Base-by-base conservation (phyloP, 2,329 filamentous ascomycete species). In the Microcyclospora pomicola region DNA sequence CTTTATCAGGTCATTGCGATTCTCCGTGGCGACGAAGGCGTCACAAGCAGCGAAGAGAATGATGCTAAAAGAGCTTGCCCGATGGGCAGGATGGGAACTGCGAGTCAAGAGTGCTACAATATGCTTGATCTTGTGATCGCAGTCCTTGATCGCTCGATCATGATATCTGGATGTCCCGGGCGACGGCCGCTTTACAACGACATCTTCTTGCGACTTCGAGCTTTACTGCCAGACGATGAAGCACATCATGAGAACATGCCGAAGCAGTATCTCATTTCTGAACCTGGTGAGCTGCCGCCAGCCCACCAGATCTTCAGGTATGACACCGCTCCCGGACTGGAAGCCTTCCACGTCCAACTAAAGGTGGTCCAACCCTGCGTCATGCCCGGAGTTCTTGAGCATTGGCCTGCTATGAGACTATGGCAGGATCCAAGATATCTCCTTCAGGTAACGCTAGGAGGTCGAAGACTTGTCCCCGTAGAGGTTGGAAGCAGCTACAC, bases 401-500 rank as follows among this genome's bases (percentile, higher is more conserved):
- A 75, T 46, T 96, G 88, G 88, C 85, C 87, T 0, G 87, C 88
- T 0, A 59, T 80, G n/a, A 67, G 68, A 1, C 73, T 75, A 0
- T 98, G 91, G 91, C 68, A 64, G 7, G 73, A 69, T n/a, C 77
- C 78, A 0, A 63, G 65, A 0, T 94, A 95, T 57, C 75, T 94
- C 40, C 66, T 85, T 9, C 68, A 73, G 9, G 71, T 67, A 39
- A 95, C 87, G 0, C 75, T 94, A 28, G 72, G 67, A 2, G 91
- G 91, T 0, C 68, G 77, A 27, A 71, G 91, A 9, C 70, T 94
- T 0, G 82, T 96, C 0, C 88, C 88, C 0, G 72, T 95, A 2
- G 87, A 96, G 57, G 44, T 59, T 28, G 88, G 91, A 0, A 68
- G 82, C 34, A 91, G 81, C 53, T 98, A 96, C 54, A 87, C 85